These are phyloP conservation scores for Calonectria hawksworthii DNA, from an alignment of 2,329 filamentous ascomycete species.

Conservation along the genomic window DNA sequence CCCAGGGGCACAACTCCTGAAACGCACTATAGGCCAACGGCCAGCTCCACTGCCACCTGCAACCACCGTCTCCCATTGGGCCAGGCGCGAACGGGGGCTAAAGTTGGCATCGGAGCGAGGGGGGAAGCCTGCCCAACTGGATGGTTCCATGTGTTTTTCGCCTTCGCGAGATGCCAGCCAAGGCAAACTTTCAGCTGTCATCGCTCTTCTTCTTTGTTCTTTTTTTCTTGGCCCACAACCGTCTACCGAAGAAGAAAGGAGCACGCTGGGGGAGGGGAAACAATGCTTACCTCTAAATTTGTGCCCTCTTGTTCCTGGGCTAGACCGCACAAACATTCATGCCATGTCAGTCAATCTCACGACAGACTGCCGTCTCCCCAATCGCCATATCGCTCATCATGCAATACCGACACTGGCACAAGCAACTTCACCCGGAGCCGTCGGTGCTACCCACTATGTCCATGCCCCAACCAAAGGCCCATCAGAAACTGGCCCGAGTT, in stretches of 20 bases:
- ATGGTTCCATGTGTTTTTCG: neutral
- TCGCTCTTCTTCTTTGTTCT: neutral
- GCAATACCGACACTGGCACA: neutral
- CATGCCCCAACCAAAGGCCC: neutral
- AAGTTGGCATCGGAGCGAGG: neutral
- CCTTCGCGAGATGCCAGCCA: neutral
- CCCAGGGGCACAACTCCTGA: slow-evolving; percentile 23
- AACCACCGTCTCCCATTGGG: slow-evolving; percentile 11
- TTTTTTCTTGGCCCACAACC: neutral
- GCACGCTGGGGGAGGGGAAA: neutral
- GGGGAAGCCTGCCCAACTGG: neutral
- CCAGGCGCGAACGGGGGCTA: neutral
- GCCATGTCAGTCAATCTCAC: neutral
- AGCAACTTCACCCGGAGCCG: neutral
- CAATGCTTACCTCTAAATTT: neutral
- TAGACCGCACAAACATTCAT: slow-evolving; percentile 8
- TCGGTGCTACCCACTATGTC: slow-evolving; percentile 2
- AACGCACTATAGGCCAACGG: slow-evolving; percentile 18
- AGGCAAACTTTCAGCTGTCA: neutral
- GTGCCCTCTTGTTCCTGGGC: neutral
- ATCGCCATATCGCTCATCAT: neutral
- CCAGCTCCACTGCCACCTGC: neutral
- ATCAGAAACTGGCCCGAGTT: neutral
- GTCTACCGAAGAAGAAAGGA: neutral
- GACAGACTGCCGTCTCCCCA: neutral